These are phyloP conservation scores for Solanum hybrid DNA, from an alignment of 305 asterid genomes.

Conservation along the genomic window DNA sequence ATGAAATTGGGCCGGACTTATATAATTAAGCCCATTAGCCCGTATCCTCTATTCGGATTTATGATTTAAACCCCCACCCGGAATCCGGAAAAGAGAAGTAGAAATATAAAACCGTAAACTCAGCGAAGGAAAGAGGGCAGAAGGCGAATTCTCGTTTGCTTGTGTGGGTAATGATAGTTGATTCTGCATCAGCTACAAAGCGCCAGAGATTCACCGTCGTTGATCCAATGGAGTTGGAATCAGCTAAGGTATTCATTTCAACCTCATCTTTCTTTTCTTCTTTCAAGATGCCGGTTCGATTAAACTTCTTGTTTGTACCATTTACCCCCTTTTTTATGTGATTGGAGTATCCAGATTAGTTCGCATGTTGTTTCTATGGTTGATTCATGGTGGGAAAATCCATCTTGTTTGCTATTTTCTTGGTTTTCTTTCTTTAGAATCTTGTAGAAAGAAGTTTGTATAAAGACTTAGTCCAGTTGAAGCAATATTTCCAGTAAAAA, in stretches of 20 bases:
- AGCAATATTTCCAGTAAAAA: neutral
- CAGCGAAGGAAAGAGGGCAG: neutral
- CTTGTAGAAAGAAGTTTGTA: neutral
- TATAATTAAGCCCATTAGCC: neutral
- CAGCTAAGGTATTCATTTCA: conserved; percentile 39
- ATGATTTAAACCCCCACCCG: neutral
- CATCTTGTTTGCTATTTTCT: neutral
- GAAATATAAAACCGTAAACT: neutral
- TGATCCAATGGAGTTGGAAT: conserved; percentile 61
- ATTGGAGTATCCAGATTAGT: neutral
- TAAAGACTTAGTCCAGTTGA: neutral
- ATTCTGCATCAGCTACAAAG: conserved; percentile 41
- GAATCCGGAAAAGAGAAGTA: neutral
- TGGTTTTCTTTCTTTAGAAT: neutral
- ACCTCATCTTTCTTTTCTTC: neutral
- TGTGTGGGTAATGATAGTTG: conserved; percentile 46
- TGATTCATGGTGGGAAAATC: neutral
- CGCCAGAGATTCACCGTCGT: conserved; percentile 41
- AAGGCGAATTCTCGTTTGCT: neutral
- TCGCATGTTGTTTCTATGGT: neutral
- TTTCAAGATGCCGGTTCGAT: neutral
- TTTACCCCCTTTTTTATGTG: neutral
- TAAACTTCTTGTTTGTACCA: neutral
- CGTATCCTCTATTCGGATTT: neutral
- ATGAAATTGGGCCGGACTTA: neutral